Evolutionary conservation across 257 asterid species (phyloP).

Genomic region (Paraleonurus japonicus): DNA sequence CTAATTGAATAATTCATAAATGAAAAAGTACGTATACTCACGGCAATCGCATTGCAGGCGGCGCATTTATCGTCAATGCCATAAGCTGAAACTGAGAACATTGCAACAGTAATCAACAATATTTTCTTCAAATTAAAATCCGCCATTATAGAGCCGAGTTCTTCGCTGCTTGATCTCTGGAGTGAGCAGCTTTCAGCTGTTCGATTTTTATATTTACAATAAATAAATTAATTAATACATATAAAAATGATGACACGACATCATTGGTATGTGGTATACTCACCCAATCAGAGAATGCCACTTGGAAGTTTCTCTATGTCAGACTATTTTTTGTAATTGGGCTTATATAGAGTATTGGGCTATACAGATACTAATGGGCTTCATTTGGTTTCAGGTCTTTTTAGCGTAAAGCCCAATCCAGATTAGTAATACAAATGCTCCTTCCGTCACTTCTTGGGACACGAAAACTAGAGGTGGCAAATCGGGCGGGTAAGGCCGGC

Average conservation of each 20-base stretch:
- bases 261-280: conserved; percentile 19
- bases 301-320: neutral
- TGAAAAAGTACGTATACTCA: conserved; percentile 29
- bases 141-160: conserved; percentile 29
- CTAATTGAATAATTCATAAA: neutral
- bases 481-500: too few species aligned
- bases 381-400: neutral
- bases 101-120: conserved; percentile 17
- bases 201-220: neutral
- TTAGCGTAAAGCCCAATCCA: neutral
- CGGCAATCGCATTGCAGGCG: conserved; percentile 94
- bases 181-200: conserved; percentile 3
- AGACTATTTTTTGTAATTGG: conserved; percentile 4
- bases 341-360: neutral
- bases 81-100: conserved; percentile 32
- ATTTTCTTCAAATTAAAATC: conserved; percentile 3
- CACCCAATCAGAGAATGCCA: conserved; percentile 29
- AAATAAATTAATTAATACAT: neutral
- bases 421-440: neutral
- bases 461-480: too few species aligned
- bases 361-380: neutral
- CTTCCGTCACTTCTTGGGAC: too few species aligned
- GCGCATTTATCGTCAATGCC: conserved; percentile 81
- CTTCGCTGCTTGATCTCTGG: conserved; percentile 27
- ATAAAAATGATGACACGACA: conserved; percentile 21